Base-by-base conservation (phyloP, 495 filamentous ascomycete genomes). In the Wilcoxina mikolae region DNA sequence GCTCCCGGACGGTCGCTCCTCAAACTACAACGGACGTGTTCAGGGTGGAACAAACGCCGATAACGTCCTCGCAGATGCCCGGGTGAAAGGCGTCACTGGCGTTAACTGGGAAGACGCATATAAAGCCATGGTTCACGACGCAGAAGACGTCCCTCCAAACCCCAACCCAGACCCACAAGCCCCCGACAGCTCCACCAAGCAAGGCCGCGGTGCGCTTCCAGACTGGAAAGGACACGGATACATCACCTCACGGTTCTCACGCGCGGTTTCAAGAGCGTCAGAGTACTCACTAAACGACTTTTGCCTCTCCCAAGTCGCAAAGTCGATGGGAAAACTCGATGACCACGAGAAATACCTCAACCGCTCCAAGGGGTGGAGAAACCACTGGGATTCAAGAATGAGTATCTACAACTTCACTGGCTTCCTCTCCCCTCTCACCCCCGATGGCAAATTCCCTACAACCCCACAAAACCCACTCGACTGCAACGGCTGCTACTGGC, bases 41-140 rank as follows among this genome's bases (percentile, higher is more conserved):
- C 83, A 87, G 68, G 85, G 82, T 4, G 83, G 83, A 5, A 84
- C 78, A 4, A 85, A 85, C 57, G 77, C 78, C 1, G 83, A 87
- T 64, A 84, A 82, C 56, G 71, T 87, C 5, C 73, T 87, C 23
- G 83, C 82, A 0, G 83, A 87, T 60, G 81, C 82, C 1, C 86
- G 80, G 56, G 76, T 86, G 29, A 86, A 86, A 55, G 80, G 81
- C 1, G 76, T 87, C 20, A 69, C 66, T 2, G 70, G 65, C n/a
- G 68, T 86, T 7, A 72, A 87, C 61, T 87, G 83, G 82, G 68
- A 72, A n/a, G 79, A 78, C 50, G 82, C 76, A 7, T 85, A 79
- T 57, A 64, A 68, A 27, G 82, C 83, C 26, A 82, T 87, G 77
- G 68, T 80, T n/a, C 79, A 75, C 50, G 74, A 87, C 49, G 83